phyloP scores from a whole-genome alignment of 495 filamentous ascomycete genomes.

The Aspergillus olivimuriae region DNA sequence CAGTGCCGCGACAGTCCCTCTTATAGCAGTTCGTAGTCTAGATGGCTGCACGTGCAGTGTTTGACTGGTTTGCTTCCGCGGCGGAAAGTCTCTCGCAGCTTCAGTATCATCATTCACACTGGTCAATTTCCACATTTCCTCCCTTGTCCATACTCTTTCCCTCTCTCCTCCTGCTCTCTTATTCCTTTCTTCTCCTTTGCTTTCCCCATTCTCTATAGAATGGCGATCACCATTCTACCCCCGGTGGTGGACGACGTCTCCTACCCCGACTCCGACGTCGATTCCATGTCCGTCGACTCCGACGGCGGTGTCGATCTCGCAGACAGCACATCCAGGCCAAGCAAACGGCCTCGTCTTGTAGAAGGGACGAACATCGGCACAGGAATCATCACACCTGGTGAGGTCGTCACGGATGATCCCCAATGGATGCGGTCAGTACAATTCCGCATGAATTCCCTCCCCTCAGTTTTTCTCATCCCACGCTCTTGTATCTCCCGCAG shows the following conservation, averaged over 20 bases:
- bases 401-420: slow-evolving; percentile 79
- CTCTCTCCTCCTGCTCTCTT: neutral
- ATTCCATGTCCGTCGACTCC: slow-evolving; percentile 47
- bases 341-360: slow-evolving; percentile 34
- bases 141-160: neutral
- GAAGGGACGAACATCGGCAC: slow-evolving; percentile 23
- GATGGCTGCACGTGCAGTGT: no score
- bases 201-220: slow-evolving; percentile 21
- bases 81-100: neutral
- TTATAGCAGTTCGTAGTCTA: no score
- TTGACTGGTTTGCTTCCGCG: slow-evolving; percentile 17
- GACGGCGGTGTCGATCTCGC: slow-evolving; percentile 58
- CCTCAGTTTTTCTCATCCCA: slow-evolving; percentile 1
- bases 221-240: slow-evolving; percentile 77
- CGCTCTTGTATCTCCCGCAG: neutral
- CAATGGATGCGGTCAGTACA: slow-evolving; percentile 86
- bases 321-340: slow-evolving; percentile 24
- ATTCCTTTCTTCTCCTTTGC: neutral
- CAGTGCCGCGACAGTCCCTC: no score
- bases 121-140: neutral
- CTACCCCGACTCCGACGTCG: slow-evolving; percentile 26
- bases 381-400: slow-evolving; percentile 79
- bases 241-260: slow-evolving; percentile 44
- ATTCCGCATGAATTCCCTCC: slow-evolving; percentile 4
- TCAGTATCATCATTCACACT: neutral